Conservation (phyloP, 23 red algal species). For the Cyanidioschyzon merolae region DNA sequence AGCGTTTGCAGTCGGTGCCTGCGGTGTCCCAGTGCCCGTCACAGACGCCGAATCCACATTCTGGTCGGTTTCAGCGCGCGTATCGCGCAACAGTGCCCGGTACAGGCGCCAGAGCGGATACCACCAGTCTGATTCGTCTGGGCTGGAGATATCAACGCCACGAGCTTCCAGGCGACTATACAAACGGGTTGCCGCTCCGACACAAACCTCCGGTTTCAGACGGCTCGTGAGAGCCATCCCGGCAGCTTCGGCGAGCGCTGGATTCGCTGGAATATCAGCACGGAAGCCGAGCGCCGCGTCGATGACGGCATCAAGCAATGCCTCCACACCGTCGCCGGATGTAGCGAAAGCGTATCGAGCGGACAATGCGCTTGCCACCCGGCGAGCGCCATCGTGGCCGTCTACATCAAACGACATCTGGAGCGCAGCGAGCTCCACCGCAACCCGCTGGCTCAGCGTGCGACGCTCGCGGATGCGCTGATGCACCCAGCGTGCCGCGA, state of each 20-base stretch:
- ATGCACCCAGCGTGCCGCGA: not conserved
- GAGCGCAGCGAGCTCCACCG: constrained; percentile 1
- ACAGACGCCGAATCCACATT: not conserved
- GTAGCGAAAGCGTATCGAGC: not conserved
- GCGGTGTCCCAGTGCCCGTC: not conserved
- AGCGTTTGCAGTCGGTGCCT: not conserved
- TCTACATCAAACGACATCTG: not conserved
- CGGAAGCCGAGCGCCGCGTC: not conserved
- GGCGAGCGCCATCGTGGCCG: not conserved
- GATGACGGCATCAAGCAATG: constrained; percentile 2
- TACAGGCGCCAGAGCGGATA: not conserved
- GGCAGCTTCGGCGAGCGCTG: not conserved
- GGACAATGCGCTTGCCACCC: not conserved
- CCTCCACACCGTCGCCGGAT: not conserved
- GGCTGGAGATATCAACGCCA: not conserved
- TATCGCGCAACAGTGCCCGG: constrained; percentile 2
- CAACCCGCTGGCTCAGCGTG: not conserved
- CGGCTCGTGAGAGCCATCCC: not conserved
- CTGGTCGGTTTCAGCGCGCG: not conserved
- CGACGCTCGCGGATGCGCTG: not conserved
- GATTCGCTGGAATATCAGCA: not conserved
- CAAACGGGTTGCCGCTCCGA: constrained; percentile 6
- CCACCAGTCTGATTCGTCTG: not conserved
- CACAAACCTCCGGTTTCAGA: constrained; percentile 5
- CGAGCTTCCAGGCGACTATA: not conserved